Conservation (phyloP, 2,329 filamentous ascomycete genomes). For the Colletotrichum incanum region DNA sequence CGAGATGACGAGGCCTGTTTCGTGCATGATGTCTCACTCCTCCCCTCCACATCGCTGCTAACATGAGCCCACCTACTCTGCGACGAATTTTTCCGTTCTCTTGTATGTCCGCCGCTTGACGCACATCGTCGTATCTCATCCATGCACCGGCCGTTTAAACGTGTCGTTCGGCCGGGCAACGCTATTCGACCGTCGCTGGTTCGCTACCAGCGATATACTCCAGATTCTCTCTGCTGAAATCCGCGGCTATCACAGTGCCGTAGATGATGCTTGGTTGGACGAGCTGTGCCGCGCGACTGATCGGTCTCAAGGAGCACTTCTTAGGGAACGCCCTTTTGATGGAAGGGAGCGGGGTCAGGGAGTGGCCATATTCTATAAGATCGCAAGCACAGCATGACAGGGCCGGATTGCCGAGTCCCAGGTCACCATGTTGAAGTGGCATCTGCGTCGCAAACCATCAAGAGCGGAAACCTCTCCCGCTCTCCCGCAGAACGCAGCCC, state of each 20-base stretch:
- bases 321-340: neutral
- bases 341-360: neutral
- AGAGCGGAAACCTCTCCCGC: neutral
- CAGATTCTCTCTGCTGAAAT: neutral
- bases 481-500: no score
- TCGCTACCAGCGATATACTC: neutral
- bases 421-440: no score
- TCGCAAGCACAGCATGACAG: neutral
- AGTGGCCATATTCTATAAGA: neutral
- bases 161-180: neutral
- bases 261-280: neutral
- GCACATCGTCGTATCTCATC: neutral
- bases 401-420: neutral
- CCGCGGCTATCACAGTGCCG: neutral
- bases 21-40: neutral
- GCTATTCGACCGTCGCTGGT: neutral
- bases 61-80: neutral
- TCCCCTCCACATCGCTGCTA: no score
- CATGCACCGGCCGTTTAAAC: neutral
- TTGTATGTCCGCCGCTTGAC: neutral
- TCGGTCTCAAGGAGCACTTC: neutral
- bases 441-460: neutral
- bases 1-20: neutral
- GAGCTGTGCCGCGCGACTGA: neutral
- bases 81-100: neutral